Base-by-base conservation (phyloP, 768 basidiomycete species). In the Kwoniella sp. region DNA sequence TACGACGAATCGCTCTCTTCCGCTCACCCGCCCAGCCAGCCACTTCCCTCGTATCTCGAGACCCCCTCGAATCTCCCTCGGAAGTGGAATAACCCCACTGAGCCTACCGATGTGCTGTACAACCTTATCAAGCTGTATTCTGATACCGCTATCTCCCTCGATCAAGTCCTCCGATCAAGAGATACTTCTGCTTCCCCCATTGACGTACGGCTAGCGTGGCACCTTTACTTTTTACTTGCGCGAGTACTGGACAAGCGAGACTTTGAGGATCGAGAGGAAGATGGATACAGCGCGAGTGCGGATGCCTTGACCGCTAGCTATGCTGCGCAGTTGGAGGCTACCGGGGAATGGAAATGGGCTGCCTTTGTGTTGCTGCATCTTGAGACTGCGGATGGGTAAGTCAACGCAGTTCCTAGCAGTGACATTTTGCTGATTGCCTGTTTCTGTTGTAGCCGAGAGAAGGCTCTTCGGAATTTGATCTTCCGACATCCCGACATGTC, bases 191-290 rank as follows among this genome's bases (percentile, higher is more conserved):
- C 89, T 1, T 89, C 87, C 5, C 89, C 89, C 0, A 80, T 87
- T n/a, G 93, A 94, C 78, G 88, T 87, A 77, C 87, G 92, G 23
- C 82, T 96, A 61, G 85, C 90, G 7, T 99, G 95, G 95, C 93
- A 97, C 81, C 75, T 97, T 34, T 97, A 95, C 79, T 86, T 93
- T 60, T 83, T 98, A 34, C 83, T 98, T 53, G 90, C 93, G 17
- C 86, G 89, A 26, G 90, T 89, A 65, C 87, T 96, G 82, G 85
- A 89, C 28, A 82, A 90, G 38, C 86, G 93, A 23, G 94, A 97
- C 78, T 90, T 95, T 70, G 86, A 87, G n/a, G 95, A 97, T 78
- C 86, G 93, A 11, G 83, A 81, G 2, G 85, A 83, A 7, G 83
- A 82, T 0, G 88, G 90, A 51, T 89, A 91, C 74, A 92, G 90